phyloP scores from a whole-genome alignment of 2,329 filamentous ascomycete genomes.

The Penicillium griseofulvum region DNA sequence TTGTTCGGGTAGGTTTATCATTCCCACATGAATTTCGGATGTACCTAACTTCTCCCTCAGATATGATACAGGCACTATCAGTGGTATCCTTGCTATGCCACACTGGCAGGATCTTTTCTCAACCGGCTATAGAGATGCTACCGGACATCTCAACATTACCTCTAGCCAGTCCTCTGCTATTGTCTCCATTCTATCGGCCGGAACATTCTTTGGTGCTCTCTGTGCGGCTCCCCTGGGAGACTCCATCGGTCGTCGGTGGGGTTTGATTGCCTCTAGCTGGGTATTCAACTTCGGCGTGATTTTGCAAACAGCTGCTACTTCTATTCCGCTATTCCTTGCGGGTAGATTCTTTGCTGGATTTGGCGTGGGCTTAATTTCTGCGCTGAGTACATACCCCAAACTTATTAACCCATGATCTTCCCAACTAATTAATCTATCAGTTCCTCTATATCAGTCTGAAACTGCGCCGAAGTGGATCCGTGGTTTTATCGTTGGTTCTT shows the following conservation, averaged over 20 bases:
- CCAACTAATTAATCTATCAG: not conserved
- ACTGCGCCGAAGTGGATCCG: constrained; percentile 70
- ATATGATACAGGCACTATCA: not conserved
- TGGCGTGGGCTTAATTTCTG: constrained; percentile 75
- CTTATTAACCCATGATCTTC: not conserved
- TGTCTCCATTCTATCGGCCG: constrained; percentile 56
- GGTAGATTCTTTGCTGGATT: constrained; percentile 50
- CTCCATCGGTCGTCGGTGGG: constrained; percentile 39
- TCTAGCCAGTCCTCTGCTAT: constrained; percentile 42
- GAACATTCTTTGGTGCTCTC: constrained; percentile 64
- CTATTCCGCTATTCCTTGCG: constrained; percentile 42
- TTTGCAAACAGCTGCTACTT: constrained; percentile 34
- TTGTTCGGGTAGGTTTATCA: not conserved
- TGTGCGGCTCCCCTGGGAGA: constrained; percentile 39
- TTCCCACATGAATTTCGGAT: not conserved
- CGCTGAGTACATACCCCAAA: constrained; percentile 29
- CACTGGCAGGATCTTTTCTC: not conserved
- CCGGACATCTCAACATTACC: not conserved
- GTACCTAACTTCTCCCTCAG: not conserved
- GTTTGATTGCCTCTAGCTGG: constrained; percentile 38
- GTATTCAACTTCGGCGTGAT: constrained; percentile 38
- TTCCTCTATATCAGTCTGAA: constrained; percentile 74
- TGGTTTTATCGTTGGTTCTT: constrained; percentile 71
- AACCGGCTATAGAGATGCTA: not conserved
- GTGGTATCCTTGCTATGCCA: not conserved